Base-by-base conservation (phyloP, 345 rosid species). In the Populus euphratica region DNA sequence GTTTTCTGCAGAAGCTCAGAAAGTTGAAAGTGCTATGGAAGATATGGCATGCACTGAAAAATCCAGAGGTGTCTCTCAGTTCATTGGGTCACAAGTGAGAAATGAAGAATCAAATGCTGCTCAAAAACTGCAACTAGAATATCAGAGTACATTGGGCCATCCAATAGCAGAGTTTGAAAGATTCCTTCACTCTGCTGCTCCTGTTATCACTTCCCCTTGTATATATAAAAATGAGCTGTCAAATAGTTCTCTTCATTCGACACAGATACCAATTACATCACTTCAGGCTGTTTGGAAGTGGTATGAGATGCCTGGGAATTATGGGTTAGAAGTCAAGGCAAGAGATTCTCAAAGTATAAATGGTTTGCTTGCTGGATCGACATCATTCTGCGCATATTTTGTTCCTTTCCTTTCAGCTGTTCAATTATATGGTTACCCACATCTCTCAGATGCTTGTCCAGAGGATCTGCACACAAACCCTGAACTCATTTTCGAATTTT, bases 341-440 rank as follows among this genome's bases (percentile, higher is more conserved):
- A 70, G 73, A 56, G 50, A 65, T 77, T 78, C 29, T 67, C 77
- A 16, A 50, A 36, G 68, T 5, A 39, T 21, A 16, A 56, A 78
- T 9, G 70, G 78, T 43, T 7, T 10, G 35, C 49, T 41, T 6
- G 21, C 50, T 5, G 62, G 73, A 21, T 5, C 47, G 10, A 54
- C 35, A 17, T 66, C 75, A 11, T 80, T 77, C 69, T 70, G 80
- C 33, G 86, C 86, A 65, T 64, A 80, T 80, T 76, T 83, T 70
- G 76, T 77, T 74, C 86, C 86, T 72, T 77, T 39, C 38, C 83
- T 83, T 20, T 83, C 86, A 66, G 86, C 81, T 41, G 29, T 83
- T 77, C 83, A 80, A 56, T 77, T 80, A 67, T 74, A 77, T 77
- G 70, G 66, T 47, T 65, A 59, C 65, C 54, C 84, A 11, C 31